Evolutionary conservation across 805 yeast genomes (phyloP).

Genomic region (Cyberlindnera japonica): DNA sequence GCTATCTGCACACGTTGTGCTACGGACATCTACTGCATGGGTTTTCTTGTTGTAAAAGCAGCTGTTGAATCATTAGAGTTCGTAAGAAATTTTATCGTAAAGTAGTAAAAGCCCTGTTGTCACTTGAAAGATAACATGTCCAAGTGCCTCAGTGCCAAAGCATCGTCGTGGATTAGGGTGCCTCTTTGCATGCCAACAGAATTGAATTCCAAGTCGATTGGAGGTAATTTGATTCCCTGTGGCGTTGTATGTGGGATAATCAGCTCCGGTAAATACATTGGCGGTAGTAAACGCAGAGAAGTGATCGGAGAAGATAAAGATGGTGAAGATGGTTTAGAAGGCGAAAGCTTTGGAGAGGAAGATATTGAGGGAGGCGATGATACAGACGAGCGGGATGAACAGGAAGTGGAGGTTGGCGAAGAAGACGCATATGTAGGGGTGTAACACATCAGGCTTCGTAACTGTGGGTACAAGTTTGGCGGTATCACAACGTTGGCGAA

Average conservation of each 20-base stretch:
- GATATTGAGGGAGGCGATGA: too few species aligned
- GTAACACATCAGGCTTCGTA: conserved; percentile 5
- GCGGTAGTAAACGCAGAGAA: too few species aligned
- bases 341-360: too few species aligned
- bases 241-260: not conserved
- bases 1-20: too few species aligned
- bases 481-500: conserved; percentile 31
- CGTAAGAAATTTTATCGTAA: conserved; percentile 1
- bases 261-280: too few species aligned
- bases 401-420: conserved; percentile 5
- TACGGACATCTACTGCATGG: not conserved
- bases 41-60: not conserved
- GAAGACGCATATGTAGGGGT: conserved; percentile 10
- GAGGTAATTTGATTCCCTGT: not conserved
- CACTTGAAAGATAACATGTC: conserved; percentile 16
- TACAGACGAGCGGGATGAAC: not conserved
- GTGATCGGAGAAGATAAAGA: too few species aligned
- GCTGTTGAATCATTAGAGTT: too few species aligned
- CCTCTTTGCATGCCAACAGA: not conserved
- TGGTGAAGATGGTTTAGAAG: too few species aligned
- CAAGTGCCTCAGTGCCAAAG: conserved; percentile 12
- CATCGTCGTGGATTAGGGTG: conserved; percentile 5
- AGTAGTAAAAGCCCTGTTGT: not conserved
- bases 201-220: not conserved
- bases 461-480: conserved; percentile 33